Evolutionary conservation across 2,329 filamentous ascomycete species (phyloP).

Genomic region (Neopestalotiopsis sp.): DNA sequence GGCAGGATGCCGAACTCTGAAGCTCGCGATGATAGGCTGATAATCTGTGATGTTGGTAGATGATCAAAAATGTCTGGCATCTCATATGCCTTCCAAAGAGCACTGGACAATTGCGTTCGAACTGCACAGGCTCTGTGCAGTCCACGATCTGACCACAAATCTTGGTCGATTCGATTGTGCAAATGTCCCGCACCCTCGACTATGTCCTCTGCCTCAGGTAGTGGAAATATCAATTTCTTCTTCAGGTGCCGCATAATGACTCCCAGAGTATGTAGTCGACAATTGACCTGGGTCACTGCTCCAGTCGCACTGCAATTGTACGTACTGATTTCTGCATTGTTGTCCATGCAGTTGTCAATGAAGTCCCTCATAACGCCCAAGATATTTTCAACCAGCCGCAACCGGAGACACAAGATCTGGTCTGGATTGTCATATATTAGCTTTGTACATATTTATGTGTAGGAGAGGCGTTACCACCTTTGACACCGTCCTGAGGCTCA

Average conservation of each 20-base stretch:
- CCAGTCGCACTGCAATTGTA: background rate
- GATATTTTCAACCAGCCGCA: background rate
- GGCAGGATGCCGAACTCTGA: no score
- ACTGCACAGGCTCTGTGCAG: background rate
- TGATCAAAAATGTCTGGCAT: no score
- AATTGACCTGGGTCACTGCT: background rate
- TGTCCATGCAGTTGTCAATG: background rate
- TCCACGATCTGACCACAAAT: background rate
- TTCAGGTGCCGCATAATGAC: background rate
- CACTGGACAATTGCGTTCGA: background rate
- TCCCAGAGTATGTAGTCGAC: background rate
- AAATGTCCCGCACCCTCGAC: background rate
- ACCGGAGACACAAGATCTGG: background rate
- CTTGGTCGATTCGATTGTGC: background rate
- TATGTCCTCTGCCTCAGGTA: background rate
- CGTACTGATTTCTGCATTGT: background rate
- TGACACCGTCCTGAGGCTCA: background rate
- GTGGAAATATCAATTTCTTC: background rate
- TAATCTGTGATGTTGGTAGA: no score
- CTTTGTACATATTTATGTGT: background rate
- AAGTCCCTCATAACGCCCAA: background rate
- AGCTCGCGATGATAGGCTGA: no score
- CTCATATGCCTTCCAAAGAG: background rate
- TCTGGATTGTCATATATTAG: background rate
- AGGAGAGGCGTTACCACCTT: background rate